phyloP scores from a whole-genome alignment of 208 protist genomes.

The Trypanosoma melophagium region DNA sequence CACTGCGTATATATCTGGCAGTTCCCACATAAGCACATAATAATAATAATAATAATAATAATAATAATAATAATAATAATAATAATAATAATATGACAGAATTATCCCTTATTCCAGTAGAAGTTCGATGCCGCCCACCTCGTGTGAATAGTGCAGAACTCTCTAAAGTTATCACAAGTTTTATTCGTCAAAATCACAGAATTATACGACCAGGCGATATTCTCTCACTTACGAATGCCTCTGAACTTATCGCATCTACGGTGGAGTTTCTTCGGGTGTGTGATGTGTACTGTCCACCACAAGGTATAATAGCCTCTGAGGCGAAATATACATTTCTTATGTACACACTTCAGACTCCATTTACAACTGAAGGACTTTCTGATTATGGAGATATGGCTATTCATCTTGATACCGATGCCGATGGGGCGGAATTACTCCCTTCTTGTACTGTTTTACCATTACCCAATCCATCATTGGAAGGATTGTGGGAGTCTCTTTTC shows the following conservation, averaged over 20 bases:
- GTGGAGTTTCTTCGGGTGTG: conserved; percentile 51
- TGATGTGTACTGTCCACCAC: conserved; percentile 40
- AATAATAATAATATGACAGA: conserved; percentile 19
- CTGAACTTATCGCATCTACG: conserved; percentile 20
- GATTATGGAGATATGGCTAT: neutral
- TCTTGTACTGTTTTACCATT: conserved; percentile 56
- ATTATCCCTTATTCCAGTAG: conserved; percentile 36
- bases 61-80: too few relatives aligned
- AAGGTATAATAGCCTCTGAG: conserved; percentile 3
- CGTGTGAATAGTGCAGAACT: conserved; percentile 39
- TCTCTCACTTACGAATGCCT: conserved; percentile 33
- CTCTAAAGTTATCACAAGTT: conserved; percentile 32
- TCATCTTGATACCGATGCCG: neutral
- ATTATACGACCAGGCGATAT: conserved; percentile 30
- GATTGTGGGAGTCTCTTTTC: conserved; percentile 85
- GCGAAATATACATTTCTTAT: conserved; percentile 26
- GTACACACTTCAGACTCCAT: conserved; percentile 18
- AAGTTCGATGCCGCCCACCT: conserved; percentile 42
- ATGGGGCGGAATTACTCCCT: conserved; percentile 21
- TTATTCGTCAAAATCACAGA: conserved; percentile 21
- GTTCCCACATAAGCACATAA: too few relatives aligned
- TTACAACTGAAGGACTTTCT: neutral
- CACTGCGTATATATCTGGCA: neutral
- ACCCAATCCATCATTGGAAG: conserved; percentile 72
- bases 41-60: too few relatives aligned